Conservation (phyloP, 768 basidiomycete species). For the Amanita phalloides region DNA sequence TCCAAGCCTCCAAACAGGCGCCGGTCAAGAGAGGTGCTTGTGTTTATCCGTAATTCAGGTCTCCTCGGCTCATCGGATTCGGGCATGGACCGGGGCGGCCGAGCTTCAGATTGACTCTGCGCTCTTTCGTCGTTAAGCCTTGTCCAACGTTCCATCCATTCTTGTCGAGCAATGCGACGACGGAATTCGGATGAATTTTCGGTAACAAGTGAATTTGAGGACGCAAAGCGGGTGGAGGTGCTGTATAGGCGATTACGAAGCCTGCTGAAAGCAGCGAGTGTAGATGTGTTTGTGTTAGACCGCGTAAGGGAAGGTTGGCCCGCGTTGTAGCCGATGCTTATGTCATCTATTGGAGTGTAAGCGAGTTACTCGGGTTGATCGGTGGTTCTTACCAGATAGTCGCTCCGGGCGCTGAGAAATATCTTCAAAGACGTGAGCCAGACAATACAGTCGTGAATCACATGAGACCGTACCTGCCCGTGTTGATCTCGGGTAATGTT, state of each 20-base stretch:
- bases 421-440: not conserved
- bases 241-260: not conserved
- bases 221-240: slow-evolving; percentile 1
- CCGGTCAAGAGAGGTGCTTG: not conserved
- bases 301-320: not conserved
- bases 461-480: not conserved
- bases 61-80: not conserved
- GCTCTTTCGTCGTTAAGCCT: not conserved
- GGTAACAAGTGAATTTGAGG: slow-evolving; percentile 4
- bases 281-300: slow-evolving; percentile 1
- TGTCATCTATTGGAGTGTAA: not conserved
- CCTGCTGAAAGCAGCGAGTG: not conserved
- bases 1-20: not conserved
- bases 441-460: not conserved
- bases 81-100: not conserved
- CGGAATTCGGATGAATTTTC: slow-evolving; percentile 4
- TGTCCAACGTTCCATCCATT: slow-evolving; percentile 1
- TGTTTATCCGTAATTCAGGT: not conserved
- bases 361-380: not conserved
- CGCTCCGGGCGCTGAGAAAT: slow-evolving; percentile 3
- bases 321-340: not conserved
- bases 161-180: not conserved
- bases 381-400: not conserved
- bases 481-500: not conserved
- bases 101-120: not conserved